Conservation (phyloP, 2,329 filamentous ascomycete genomes). For the Lecanicillium sp. region DNA sequence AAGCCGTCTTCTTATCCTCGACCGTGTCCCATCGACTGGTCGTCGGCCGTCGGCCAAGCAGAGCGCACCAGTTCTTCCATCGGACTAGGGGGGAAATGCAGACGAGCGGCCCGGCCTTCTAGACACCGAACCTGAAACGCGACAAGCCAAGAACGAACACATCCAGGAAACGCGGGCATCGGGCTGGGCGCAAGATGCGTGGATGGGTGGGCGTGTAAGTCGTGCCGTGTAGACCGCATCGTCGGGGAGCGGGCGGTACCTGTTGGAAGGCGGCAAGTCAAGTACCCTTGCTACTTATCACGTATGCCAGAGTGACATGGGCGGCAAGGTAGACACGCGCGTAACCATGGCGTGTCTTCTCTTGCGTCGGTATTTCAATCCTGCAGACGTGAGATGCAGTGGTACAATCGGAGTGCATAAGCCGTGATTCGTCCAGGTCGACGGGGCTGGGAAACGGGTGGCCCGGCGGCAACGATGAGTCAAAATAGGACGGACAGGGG, state of each 20-base stretch:
- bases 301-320: background rate
- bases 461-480: slow-evolving; percentile 6
- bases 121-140: slow-evolving; percentile 8
- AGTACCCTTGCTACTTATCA: background rate
- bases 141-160: background rate
- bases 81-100: too few relatives aligned
- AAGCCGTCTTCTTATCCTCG: background rate
- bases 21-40: too few relatives aligned
- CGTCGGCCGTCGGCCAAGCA: background rate
- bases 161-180: background rate
- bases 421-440: background rate
- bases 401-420: background rate
- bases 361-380: slow-evolving; percentile 1
- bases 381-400: background rate
- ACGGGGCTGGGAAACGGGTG: background rate
- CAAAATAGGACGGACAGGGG: background rate
- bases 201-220: slow-evolving; percentile 5
- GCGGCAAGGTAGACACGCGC: background rate
- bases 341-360: background rate
- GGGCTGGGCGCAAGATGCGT: slow-evolving; percentile 1
- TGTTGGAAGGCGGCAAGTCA: slow-evolving; percentile 2
- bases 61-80: slow-evolving; percentile 7
- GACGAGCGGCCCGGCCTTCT: slow-evolving; percentile 2
- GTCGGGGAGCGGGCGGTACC: background rate
- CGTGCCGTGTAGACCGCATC: slow-evolving; percentile 2